Percentiles rank a stretch among this genome's conserved stretches.
Evolutionary conservation across 306 rosid species (phyloP).

Genomic region (Herpetospermum pedunculosum): DNA sequence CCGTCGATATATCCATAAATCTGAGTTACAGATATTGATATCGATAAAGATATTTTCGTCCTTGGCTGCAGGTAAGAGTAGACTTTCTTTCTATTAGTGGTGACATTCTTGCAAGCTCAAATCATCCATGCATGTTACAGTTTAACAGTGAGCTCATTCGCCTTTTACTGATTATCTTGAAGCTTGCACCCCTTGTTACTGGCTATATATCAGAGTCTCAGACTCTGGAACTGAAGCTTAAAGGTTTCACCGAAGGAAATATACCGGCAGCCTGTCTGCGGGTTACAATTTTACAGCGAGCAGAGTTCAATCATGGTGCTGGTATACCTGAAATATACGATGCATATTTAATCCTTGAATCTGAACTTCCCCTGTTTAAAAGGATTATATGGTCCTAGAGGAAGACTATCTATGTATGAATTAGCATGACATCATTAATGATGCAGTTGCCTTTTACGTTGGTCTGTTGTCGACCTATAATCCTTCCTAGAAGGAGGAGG

Average conservation of each 20-base stretch:
- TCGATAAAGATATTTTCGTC: too few species aligned
- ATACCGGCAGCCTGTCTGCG: conserved; percentile 55
- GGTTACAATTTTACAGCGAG: conserved; percentile 62
- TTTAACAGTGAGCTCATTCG: conserved; percentile 73
- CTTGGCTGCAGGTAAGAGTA: conserved; percentile 45
- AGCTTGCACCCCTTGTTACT: conserved; percentile 50
- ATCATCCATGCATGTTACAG: conserved; percentile 65
- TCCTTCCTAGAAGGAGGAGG: conserved; percentile 47
- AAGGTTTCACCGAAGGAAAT: conserved; percentile 50
- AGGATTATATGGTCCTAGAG: conserved; percentile 69
- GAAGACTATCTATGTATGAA: conserved; percentile 61
- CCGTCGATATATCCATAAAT: too few species aligned
- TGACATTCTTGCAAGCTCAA: conserved; percentile 49
- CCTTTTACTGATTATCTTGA: conserved; percentile 41
- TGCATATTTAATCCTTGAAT: conserved; percentile 42
- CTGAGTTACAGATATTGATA: too few species aligned
- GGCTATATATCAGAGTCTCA: conserved; percentile 65
- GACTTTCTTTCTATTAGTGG: conserved; percentile 46
- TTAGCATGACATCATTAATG: conserved; percentile 33
- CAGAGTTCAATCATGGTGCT: conserved; percentile 55
- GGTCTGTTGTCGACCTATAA: conserved; percentile 46
- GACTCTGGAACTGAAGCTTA: conserved; percentile 44
- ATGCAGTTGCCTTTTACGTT: conserved; percentile 37
- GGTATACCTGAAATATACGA: conserved; percentile 84
- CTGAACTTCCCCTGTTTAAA: conserved; percentile 47